These are phyloP conservation scores for Austroboletus niveus DNA, from an alignment of 1,284 basidiomycete genomes.

Conservation along the genomic window DNA sequence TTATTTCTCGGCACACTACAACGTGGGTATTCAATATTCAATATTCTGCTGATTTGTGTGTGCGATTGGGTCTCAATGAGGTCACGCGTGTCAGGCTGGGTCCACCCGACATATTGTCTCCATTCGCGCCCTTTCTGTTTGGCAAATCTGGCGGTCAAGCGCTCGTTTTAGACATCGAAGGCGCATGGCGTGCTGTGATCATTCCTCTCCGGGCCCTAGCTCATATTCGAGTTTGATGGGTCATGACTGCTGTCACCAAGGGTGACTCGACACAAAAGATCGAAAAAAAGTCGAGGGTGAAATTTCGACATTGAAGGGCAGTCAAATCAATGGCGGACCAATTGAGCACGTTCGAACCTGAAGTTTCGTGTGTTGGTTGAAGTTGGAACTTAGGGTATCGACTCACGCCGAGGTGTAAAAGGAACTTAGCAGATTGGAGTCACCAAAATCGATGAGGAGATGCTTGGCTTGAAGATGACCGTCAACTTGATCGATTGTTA, in stretches of 20 bases:
- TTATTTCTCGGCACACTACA: slow-evolving; percentile 39
- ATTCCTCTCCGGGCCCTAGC: slow-evolving; percentile 62
- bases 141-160: slow-evolving; percentile 92
- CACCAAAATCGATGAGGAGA: slow-evolving; percentile 97
- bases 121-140: slow-evolving; percentile 10
- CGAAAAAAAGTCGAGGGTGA: slow-evolving; percentile 87
- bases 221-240: slow-evolving; percentile 68
- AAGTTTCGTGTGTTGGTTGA: slow-evolving; percentile 94
- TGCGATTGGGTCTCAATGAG: slow-evolving; percentile 58
- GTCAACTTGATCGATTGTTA: slow-evolving; percentile 90
- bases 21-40: slow-evolving; percentile 6
- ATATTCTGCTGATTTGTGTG: slow-evolving; percentile 4
- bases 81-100: slow-evolving; percentile 84
- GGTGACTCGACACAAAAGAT: slow-evolving; percentile 91
- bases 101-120: background rate
- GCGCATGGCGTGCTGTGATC: slow-evolving; percentile 92
- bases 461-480: slow-evolving; percentile 89
- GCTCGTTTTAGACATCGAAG: slow-evolving; percentile 88
- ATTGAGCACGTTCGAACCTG: slow-evolving; percentile 86
- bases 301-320: slow-evolving; percentile 76
- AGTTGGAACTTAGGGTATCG: slow-evolving; percentile 88
- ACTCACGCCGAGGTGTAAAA: slow-evolving; percentile 91
- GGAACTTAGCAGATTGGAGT: slow-evolving; percentile 97
- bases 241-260: slow-evolving; percentile 89
- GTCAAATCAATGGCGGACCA: slow-evolving; percentile 91